Base-by-base conservation (phyloP, 2,329 filamentous ascomycete species). In the Aspergillus fumigatiaffinis region DNA sequence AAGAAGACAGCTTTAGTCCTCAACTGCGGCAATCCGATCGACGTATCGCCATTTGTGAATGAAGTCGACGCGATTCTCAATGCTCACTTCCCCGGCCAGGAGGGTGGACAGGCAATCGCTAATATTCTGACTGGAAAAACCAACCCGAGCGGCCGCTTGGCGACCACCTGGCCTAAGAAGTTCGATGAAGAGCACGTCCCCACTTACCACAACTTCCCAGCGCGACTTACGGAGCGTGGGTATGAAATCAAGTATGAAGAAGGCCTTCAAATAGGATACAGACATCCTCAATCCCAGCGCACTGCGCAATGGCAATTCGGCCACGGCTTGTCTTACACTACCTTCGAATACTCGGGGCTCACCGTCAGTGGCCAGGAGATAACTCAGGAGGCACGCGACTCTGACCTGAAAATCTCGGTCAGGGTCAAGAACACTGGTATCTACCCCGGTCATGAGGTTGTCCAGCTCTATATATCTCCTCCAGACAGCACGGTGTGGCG, bases 341-440 rank as follows among this genome's bases (percentile, higher is more conserved):
- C 28, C 7, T 29, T 29, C 28, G 29, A 50, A 6, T 54, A 50
- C 29, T 42, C 46, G 71, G 87, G 87, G 12, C 74, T 91, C 14
- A 89, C 85, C 73, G 83, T 91, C 55, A 88, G 88, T 3, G 91
- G 91, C 73, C 76, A 84, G 21, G 86, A 89, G 73, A 91, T 89
- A 3, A 29, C 28, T 9, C 8, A 29, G 28, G 28, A 29, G 8
- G 28, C 28, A 9, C 2, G 28, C 28, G 28, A 9, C 8, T 29
- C 28, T 29, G 28, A 29, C 28, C 28, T 71, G 87, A 91, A 4
- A 7, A 12, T 54, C 14, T 42, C 28, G 17, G 46, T 54, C 3
- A 20, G 5, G 9, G 53, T 54, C 29, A 42, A 54, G 14, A 54
- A 54, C 14, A 50, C 53, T 14, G 53, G 53, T n/a, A 26, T n/a